Evolutionary conservation across 1,139 yeast genomes (phyloP).

Genomic region (Hyphopichia buzzinii): DNA sequence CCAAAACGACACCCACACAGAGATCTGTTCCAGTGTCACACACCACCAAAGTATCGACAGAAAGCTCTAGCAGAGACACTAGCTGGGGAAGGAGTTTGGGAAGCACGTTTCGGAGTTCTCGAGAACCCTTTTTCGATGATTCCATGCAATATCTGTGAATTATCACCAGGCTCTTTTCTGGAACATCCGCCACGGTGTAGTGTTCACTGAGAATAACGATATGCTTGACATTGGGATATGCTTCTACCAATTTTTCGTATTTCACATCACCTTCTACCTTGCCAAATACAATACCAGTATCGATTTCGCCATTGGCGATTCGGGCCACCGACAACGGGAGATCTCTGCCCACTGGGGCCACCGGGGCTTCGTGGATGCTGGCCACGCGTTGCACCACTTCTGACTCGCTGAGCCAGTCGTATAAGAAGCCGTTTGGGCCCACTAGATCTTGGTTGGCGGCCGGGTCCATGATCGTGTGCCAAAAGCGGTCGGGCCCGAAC

Average conservation of each 20-base stretch:
- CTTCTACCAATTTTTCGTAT: slow-evolving; percentile 8
- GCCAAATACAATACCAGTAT: slow-evolving; percentile 34
- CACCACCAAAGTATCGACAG: slow-evolving; percentile 35
- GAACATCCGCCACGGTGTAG: slow-evolving; percentile 16
- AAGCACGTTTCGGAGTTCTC: slow-evolving; percentile 44
- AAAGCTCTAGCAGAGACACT: slow-evolving; percentile 14
- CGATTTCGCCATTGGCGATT: slow-evolving; percentile 9
- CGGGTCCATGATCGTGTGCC: slow-evolving; percentile 1
- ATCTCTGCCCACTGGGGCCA: neutral
- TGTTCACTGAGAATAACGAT: slow-evolving; percentile 27
- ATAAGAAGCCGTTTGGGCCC: slow-evolving; percentile 26
- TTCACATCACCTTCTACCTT: slow-evolving; percentile 16
- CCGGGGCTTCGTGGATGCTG: slow-evolving; percentile 12
- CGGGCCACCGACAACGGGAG: slow-evolving; percentile 8
- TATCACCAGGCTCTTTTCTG: slow-evolving; percentile 11
- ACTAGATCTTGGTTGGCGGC: slow-evolving; percentile 24
- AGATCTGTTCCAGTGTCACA: slow-evolving; percentile 70
- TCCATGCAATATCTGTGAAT: slow-evolving; percentile 27
- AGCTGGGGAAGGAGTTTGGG: slow-evolving; percentile 32
- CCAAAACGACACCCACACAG: slow-evolving; percentile 58
- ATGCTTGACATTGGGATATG: slow-evolving; percentile 12
- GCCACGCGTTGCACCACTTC: slow-evolving; percentile 17
- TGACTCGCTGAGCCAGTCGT: slow-evolving; percentile 32
- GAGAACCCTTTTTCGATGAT: slow-evolving; percentile 62
- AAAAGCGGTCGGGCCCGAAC: neutral